Evolutionary conservation across 2,329 filamentous ascomycete genomes (phyloP).

Genomic region (Claviceps pazoutovae): DNA sequence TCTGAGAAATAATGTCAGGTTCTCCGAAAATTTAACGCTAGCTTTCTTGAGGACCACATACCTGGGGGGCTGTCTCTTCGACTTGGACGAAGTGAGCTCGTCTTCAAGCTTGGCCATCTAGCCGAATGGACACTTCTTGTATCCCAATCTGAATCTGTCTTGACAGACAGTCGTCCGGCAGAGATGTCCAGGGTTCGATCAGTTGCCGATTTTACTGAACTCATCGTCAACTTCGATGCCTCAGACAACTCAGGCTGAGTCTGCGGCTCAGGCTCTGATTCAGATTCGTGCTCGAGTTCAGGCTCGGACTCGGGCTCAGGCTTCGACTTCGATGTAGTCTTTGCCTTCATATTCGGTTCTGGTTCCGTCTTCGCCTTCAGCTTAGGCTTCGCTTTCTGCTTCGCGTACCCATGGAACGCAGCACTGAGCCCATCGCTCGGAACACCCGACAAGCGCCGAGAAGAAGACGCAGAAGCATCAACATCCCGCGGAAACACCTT

Average conservation of each 20-base stretch:
- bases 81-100: neutral
- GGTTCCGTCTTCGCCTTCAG: neutral
- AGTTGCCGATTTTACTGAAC: neutral
- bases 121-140: neutral
- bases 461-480: neutral
- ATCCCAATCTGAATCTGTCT: neutral
- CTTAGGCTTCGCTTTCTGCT: neutral
- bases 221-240: neutral
- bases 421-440: neutral
- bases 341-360: too few relatives aligned
- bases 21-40: neutral
- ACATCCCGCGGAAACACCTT: neutral
- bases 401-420: too few relatives aligned
- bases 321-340: too few relatives aligned
- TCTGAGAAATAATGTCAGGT: neutral
- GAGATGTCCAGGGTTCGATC: neutral
- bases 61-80: neutral
- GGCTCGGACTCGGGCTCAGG: too few relatives aligned
- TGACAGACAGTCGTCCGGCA: neutral
- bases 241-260: too few relatives aligned
- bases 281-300: too few relatives aligned
- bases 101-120: neutral
- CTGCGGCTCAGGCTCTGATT: too few relatives aligned
- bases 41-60: neutral
- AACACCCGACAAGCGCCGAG: neutral